A percentile compares a stretch with the other conserved stretches of the same genome.
Evolutionary conservation across 257 asterid genomes (phyloP).

Genomic region (Ilex aquifolium): DNA sequence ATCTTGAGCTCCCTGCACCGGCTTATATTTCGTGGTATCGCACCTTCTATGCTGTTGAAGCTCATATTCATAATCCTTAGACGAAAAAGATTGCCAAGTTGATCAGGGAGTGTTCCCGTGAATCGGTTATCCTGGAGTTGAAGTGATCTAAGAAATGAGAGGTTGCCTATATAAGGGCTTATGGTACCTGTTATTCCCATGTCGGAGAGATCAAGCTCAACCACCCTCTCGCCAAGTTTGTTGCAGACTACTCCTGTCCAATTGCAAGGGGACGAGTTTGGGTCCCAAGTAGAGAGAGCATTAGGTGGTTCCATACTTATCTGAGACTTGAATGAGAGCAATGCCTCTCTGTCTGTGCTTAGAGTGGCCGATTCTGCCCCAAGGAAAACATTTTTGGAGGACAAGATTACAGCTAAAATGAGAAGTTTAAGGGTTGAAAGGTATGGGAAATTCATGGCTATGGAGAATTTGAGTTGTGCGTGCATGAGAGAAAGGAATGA

Average conservation of each 20-base stretch:
- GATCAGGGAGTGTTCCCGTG: constrained; percentile 35
- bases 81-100: constrained; percentile 29
- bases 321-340: constrained; percentile 43
- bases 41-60: constrained; percentile 31
- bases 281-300: constrained; percentile 42
- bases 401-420: neutral
- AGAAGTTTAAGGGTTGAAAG: neutral
- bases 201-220: constrained; percentile 37
- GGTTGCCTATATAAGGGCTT: constrained; percentile 45
- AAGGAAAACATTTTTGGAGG: neutral
- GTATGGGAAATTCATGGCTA: too few species aligned
- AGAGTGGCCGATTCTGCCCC: constrained; percentile 13
- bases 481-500: too few species aligned
- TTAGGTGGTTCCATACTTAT: constrained; percentile 14
- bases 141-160: constrained; percentile 45
- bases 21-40: constrained; percentile 34
- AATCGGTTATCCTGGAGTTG: constrained; percentile 42
- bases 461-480: too few species aligned
- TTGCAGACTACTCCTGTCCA: constrained; percentile 60
- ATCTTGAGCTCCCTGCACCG: constrained; percentile 28
- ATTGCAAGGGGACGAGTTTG: constrained; percentile 43
- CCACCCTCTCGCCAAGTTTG: constrained; percentile 20
- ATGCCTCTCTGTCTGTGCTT: constrained; percentile 45
- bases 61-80: constrained; percentile 31
- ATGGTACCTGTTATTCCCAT: constrained; percentile 37